Conservation (phyloP, 768 basidiomycete species). For the Zangia roseola region DNA sequence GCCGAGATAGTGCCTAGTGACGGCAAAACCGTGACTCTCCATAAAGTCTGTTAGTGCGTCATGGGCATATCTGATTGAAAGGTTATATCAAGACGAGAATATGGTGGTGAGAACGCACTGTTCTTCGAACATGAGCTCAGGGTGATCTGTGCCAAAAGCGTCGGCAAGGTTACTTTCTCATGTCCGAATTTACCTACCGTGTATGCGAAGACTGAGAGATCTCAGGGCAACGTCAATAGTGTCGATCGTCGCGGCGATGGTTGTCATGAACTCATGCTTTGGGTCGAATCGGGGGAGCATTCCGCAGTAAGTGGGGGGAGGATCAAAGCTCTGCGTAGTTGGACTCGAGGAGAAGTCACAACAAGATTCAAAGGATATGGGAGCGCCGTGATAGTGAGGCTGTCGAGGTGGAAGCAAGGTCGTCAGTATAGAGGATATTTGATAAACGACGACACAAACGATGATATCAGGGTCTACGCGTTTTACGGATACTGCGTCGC, state of each 20-base stretch:
- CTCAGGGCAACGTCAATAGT: constrained; percentile 53
- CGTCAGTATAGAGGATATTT: background rate
- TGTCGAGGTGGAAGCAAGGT: background rate
- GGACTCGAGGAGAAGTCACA: constrained; percentile 43
- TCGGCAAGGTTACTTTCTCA: constrained; percentile 3
- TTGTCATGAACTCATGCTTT: constrained; percentile 42
- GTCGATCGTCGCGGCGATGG: constrained; percentile 56
- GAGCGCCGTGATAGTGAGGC: constrained; percentile 17
- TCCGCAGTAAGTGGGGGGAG: constrained; percentile 44
- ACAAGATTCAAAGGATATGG: constrained; percentile 38
- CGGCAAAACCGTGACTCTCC: constrained; percentile 62
- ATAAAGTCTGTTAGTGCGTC: constrained; percentile 68
- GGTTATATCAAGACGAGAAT: constrained; percentile 6
- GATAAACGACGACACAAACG: constrained; percentile 7
- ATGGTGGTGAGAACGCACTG: constrained; percentile 38
- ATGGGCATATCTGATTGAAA: constrained; percentile 60
- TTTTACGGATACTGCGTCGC: constrained; percentile 8
- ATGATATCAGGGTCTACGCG: constrained; percentile 1
- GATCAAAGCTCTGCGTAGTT: constrained; percentile 23
- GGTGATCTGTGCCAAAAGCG: constrained; percentile 48
- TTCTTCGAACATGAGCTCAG: constrained; percentile 67
- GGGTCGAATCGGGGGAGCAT: constrained; percentile 12
- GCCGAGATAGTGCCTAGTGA: constrained; percentile 68
- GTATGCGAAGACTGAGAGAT: constrained; percentile 66
- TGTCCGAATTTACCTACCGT: constrained; percentile 45